Percentiles rank a stretch among this genome's conserved stretches.
Conservation (phyloP, 163 green algal species). For the Volvox carteri region DNA sequence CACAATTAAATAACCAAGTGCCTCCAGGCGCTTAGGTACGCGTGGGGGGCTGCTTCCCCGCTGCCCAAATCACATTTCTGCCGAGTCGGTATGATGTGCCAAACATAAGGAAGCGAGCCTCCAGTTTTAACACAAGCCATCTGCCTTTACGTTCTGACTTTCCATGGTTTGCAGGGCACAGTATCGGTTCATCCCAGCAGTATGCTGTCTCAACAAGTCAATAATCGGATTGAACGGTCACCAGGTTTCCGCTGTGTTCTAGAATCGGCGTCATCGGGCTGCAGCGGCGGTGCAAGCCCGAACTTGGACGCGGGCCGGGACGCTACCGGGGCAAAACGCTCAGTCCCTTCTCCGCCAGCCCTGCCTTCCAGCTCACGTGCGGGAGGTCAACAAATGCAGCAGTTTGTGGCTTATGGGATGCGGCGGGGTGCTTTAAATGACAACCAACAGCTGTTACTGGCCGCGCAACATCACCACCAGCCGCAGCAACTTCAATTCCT, state of each 20-base stretch:
- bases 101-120: background rate
- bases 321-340: background rate
- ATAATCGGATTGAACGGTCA: background rate
- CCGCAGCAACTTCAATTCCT: slow-evolving; percentile 6
- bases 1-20: background rate
- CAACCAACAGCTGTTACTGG: background rate
- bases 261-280: background rate
- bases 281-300: slow-evolving; percentile 17
- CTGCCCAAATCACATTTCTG: background rate
- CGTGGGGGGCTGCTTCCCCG: background rate
- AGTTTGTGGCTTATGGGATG: background rate
- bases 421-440: background rate
- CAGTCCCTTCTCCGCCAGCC: background rate
- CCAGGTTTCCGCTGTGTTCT: background rate
- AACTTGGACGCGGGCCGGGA: slow-evolving; percentile 16
- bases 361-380: background rate
- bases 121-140: background rate
- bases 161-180: background rate
- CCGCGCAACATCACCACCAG: slow-evolving; percentile 15
- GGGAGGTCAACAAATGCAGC: background rate
- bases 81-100: background rate
- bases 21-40: background rate
- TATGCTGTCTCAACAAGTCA: background rate
- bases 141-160: background rate
- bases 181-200: background rate